Conservation (phyloP, 495 filamentous ascomycete species). For the Talaromyces wortmannii region DNA sequence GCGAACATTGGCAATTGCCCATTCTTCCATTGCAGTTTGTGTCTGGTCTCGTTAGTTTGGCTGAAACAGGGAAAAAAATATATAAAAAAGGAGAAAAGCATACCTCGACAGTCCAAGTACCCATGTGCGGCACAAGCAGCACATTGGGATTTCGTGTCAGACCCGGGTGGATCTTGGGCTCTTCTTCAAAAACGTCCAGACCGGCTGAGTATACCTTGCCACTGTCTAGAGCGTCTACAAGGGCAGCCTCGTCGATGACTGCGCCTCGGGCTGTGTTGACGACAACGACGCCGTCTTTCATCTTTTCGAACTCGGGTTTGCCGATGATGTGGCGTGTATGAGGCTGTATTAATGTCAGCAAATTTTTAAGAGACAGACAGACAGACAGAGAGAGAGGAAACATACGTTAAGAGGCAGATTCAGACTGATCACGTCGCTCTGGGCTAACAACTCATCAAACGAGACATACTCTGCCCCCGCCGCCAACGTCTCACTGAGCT, state of each 20-base stretch:
- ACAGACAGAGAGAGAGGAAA: slow-evolving; percentile 2
- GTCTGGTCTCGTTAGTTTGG: slow-evolving; percentile 30
- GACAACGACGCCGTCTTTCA: slow-evolving; percentile 66
- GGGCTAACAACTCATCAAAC: slow-evolving; percentile 59
- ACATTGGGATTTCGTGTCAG: slow-evolving; percentile 53
- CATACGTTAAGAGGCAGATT: slow-evolving; percentile 70
- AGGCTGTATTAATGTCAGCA: slow-evolving; percentile 30
- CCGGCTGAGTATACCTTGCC: slow-evolving; percentile 57
- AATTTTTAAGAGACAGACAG: neutral
- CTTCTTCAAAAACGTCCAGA: slow-evolving; percentile 65
- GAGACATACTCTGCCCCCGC: slow-evolving; percentile 59
- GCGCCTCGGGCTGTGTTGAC: slow-evolving; percentile 67
- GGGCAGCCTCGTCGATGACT: slow-evolving; percentile 64
- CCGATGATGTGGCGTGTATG: slow-evolving; percentile 62
- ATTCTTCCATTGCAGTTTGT: slow-evolving; percentile 57
- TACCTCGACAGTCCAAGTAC: slow-evolving; percentile 60
- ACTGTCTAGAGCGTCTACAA: slow-evolving; percentile 54
- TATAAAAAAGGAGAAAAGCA: slow-evolving; percentile 11
- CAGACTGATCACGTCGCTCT: slow-evolving; percentile 68
- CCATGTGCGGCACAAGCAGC: slow-evolving; percentile 62
- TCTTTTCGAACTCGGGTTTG: slow-evolving; percentile 52
- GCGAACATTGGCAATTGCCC: slow-evolving; percentile 55
- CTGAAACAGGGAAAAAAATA: neutral
- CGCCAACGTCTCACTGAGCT: slow-evolving; percentile 45
- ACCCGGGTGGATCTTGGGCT: slow-evolving; percentile 58